Percentiles rank a stretch among this genome's conserved stretches.
phyloP scores from a whole-genome alignment of 2,329 filamentous ascomycete species.

The Colletotrichum spaethianum region DNA sequence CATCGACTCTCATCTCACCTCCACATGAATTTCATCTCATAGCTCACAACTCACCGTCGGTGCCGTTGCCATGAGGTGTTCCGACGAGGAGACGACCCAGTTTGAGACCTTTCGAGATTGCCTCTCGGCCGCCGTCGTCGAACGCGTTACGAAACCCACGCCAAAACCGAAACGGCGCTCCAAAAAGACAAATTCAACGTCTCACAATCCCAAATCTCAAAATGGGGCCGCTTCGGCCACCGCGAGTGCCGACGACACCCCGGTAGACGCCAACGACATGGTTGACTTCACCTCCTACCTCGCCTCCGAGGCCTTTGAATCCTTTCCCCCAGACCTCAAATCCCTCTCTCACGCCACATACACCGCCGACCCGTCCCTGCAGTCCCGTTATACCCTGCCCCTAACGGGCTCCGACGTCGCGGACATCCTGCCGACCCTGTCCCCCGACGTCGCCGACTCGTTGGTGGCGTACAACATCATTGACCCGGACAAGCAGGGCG shows the following conservation, averaged over 20 bases:
- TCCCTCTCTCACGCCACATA: constrained; percentile 72
- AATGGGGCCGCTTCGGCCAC: not conserved
- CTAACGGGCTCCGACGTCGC: constrained; percentile 66
- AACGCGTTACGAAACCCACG: constrained; percentile 64
- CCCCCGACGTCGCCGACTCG: constrained; percentile 75
- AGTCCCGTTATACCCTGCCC: constrained; percentile 70
- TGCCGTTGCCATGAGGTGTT: constrained; percentile 62
- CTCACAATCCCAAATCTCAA: not conserved
- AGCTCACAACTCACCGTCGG: constrained; percentile 33
- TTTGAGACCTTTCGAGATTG: constrained; percentile 79
- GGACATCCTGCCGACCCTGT: constrained; percentile 66
- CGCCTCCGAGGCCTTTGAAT: constrained; percentile 76
- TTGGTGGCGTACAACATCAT: constrained; percentile 78
- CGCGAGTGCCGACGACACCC: not conserved
- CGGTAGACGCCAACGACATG: constrained; percentile 73
- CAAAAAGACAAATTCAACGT: constrained; percentile 45
- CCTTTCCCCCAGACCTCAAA: constrained; percentile 73
- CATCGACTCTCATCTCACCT: constrained; percentile 19
- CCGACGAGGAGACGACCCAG: constrained; percentile 30
- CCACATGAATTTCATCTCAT: not conserved
- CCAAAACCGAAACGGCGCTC: constrained; percentile 63
- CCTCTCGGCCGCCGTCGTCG: constrained; percentile 78
- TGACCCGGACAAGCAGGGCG: constrained; percentile 51
- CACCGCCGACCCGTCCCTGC: constrained; percentile 63
- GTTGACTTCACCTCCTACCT: constrained; percentile 88